Base-by-base conservation (phyloP, 331 rosid genomes). In the Malus hybrid region DNA sequence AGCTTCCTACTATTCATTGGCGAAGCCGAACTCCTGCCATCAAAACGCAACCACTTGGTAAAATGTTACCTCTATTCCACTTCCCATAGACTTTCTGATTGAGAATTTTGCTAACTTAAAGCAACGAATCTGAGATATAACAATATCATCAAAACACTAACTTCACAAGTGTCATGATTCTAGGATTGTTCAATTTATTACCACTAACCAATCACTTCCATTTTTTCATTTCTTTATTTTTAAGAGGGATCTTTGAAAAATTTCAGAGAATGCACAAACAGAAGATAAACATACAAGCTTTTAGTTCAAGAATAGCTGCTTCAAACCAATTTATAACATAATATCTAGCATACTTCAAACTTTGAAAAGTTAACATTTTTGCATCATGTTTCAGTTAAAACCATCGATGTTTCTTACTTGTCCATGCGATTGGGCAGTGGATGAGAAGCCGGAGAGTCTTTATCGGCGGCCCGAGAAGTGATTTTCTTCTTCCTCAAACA, bases 401-500 rank as follows among this genome's bases (percentile, higher is more conserved):
- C 6, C 29, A 50, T 15, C 44, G n/a, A 71, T 55, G 46, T 34
- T n/a, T 32, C 61, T 83, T 80, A 83, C 87, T 74, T 83, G 75
- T 69, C 77, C 48, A 73, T 73, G 22, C 77, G 80, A n/a, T 83
- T 77, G 5, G 72, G 75, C n/a, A 77, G 64, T n/a, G 85, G 59
- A 7, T 54, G 22, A 15, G 22, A 64, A 48, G 81, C 71, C 12
- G 68, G 68, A 24, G 72, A 74, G 32, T 77, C 83, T 71, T 77
- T 87, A 24, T 71, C 77, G 3, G 83, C 77, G 2, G 83, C 29
- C 3, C 76, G 78, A 76, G 88, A 81, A 63, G 77, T 32, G 31
- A 75, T 64, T 74, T 80, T 85, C 81, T 69, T 85, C 68, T 79
- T 73, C 61, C 75, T 79, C 72, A 70, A 70, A 78, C 60, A 63